Percentiles rank a stretch among this genome's conserved stretches.
Conservation (phyloP, 768 basidiomycete genomes). For the Exsudoporus frostii region DNA sequence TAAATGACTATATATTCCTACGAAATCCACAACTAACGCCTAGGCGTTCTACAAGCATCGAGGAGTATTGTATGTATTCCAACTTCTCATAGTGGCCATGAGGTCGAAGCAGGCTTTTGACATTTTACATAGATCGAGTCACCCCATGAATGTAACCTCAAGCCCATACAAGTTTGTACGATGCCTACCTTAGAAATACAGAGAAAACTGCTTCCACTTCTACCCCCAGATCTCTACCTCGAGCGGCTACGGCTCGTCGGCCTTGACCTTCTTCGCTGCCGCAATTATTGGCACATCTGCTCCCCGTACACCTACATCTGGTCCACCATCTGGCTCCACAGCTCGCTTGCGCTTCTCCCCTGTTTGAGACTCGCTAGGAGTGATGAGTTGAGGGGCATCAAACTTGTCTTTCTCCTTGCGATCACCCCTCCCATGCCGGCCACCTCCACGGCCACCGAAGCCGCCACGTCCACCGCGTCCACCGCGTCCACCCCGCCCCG, state of each 20-base stretch:
- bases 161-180: too few species aligned
- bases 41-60: too few species aligned
- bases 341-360: constrained; percentile 79
- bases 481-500: constrained; percentile 45
- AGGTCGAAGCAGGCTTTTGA: too few species aligned
- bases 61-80: too few species aligned
- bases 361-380: constrained; percentile 40
- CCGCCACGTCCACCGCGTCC: constrained; percentile 38
- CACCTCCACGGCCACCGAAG: constrained; percentile 11
- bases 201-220: not conserved
- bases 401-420: constrained; percentile 14
- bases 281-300: constrained; percentile 50
- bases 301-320: constrained; percentile 64
- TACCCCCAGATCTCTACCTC: not conserved
- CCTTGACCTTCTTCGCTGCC: constrained; percentile 40
- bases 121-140: too few species aligned
- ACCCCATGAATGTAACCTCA: too few species aligned
- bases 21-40: too few species aligned
- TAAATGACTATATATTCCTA: too few species aligned
- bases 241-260: constrained; percentile 30
- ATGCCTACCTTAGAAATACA: constrained; percentile 19
- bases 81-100: too few species aligned
- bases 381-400: constrained; percentile 18
- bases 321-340: constrained; percentile 76
- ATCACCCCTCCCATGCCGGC: constrained; percentile 26